A percentile compares a stretch with the other conserved stretches of the same genome.
Conservation (phyloP, 225 moss, liverwort and hornwort genomes). For the Bryum argenteum region DNA sequence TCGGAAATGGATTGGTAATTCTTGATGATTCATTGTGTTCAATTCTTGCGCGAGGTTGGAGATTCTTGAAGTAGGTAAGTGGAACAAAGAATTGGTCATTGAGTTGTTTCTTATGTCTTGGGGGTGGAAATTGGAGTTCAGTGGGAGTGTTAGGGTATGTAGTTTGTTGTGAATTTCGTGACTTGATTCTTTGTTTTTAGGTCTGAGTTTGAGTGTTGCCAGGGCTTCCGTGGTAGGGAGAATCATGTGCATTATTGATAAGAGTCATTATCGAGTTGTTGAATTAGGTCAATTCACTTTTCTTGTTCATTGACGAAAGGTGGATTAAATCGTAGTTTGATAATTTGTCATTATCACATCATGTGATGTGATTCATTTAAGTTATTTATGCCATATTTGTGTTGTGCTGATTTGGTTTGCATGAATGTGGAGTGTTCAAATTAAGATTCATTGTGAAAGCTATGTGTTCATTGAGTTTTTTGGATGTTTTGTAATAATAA, state of each 20-base stretch:
- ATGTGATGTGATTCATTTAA: too few relatives aligned
- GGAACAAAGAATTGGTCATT: too few relatives aligned
- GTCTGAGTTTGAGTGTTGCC: background rate
- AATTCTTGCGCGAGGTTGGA: too few relatives aligned
- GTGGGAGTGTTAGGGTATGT: too few relatives aligned
- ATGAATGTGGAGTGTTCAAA: background rate
- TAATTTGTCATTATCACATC: too few relatives aligned
- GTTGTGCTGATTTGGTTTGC: background rate
- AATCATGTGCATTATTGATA: background rate
- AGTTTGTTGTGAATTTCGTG: background rate
- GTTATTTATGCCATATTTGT: too few relatives aligned
- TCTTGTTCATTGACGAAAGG: background rate
- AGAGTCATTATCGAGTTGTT: background rate
- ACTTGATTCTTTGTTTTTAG: too few relatives aligned
- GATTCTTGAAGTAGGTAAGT: too few relatives aligned
- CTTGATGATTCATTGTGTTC: too few relatives aligned
- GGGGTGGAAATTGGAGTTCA: too few relatives aligned
- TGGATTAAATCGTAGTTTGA: background rate
- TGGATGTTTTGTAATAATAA: background rate
- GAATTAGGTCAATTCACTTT: background rate
- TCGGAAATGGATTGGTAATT: too few relatives aligned
- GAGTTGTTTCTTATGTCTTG: too few relatives aligned
- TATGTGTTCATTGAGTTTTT: background rate
- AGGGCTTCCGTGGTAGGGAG: background rate
- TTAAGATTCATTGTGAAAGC: background rate